Evolutionary conservation across 2,329 filamentous ascomycete genomes (phyloP), one percentile per base, ranked within the genome.

Genomic region (Cercospora citrullina): DNA sequence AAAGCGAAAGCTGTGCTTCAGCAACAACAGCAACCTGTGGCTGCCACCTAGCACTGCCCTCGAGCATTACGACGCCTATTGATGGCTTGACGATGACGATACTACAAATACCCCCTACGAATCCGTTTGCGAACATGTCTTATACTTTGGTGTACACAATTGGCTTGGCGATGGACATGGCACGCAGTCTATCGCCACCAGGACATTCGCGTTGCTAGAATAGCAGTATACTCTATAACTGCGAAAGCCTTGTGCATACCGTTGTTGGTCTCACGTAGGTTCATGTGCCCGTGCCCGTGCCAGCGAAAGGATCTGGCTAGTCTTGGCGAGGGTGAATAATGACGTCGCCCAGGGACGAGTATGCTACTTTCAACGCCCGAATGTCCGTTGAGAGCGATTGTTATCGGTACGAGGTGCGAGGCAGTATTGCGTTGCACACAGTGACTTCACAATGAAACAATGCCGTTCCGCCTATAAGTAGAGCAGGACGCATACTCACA

Each of bases 1-100:
- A 75, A 74, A 63, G 70, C 64, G 26, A 70, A 71, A 31, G 65
- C 45, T 36, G 60, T 65, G 60, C 33, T 51, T 23, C 45, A 61
- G 36, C 31, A 61, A 23, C 59, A 61, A 28, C 31, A 61, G 59
- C 59, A 61, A 42, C 21, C 59, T 26, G 36, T 31, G 8, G 58
- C 30, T 21, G 58, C 58, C 28, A 36, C 23, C 33, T 61, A 48
- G 26, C 36, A 28, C 16, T 39, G 36, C 59, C 48, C 59, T 28
- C 30, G 31, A 60, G 30, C 55, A 58, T 30, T 33, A 33, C 55
- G 30, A 58, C 30, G 26, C 21, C 30, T 26, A 7, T 21, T 42
- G 5, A 39, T 16, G 45, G 57, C 31, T 39, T 60, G 9, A 60
- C 30, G 57, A 36, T 16, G 30, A 60, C 33, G 30, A 60, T 21